Evolutionary conservation across 306 rosid genomes (phyloP).

Genomic region (Vigna radiata): DNA sequence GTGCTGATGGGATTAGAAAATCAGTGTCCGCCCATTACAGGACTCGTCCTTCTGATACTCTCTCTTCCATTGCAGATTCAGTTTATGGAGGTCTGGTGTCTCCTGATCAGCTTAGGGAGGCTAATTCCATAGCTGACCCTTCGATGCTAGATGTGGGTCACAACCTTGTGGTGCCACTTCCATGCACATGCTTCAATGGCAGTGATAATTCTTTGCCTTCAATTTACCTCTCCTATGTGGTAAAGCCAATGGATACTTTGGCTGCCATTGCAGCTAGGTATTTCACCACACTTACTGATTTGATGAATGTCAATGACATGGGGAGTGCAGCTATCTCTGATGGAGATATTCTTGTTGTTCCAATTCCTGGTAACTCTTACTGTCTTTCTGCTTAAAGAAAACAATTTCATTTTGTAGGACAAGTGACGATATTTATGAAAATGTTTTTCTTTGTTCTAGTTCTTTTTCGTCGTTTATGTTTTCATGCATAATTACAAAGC

Average conservation of each 20-base stretch:
- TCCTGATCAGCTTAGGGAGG: slow-evolving; percentile 78
- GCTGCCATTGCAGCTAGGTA: slow-evolving; percentile 65
- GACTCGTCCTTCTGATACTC: slow-evolving; percentile 70
- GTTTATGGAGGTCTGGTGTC: slow-evolving; percentile 74
- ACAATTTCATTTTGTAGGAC: background rate
- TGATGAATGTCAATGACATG: slow-evolving; percentile 89
- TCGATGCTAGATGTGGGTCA: slow-evolving; percentile 72
- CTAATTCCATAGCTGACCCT: slow-evolving; percentile 74
- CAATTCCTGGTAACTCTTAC: slow-evolving; percentile 59
- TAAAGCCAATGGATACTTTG: slow-evolving; percentile 60
- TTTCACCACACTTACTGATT: slow-evolving; percentile 72
- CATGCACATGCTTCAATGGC: slow-evolving; percentile 83
- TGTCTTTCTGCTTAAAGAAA: background rate
- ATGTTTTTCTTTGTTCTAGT: background rate
- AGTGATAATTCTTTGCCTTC: slow-evolving; percentile 77
- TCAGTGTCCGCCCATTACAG: slow-evolving; percentile 74
- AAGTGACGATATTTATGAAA: background rate
- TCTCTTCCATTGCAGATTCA: slow-evolving; percentile 69
- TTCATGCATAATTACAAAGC: no score
- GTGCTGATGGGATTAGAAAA: slow-evolving; percentile 83
- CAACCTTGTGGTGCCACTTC: slow-evolving; percentile 74
- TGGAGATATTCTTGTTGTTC: slow-evolving; percentile 73
- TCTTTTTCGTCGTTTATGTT: background rate
- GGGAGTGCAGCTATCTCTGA: slow-evolving; percentile 63
- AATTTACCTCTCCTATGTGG: slow-evolving; percentile 78